A percentile compares a stretch with the other conserved stretches of the same genome.
phyloP scores from a whole-genome alignment of 2,329 filamentous ascomycete species.

The Xylaria sp. region DNA sequence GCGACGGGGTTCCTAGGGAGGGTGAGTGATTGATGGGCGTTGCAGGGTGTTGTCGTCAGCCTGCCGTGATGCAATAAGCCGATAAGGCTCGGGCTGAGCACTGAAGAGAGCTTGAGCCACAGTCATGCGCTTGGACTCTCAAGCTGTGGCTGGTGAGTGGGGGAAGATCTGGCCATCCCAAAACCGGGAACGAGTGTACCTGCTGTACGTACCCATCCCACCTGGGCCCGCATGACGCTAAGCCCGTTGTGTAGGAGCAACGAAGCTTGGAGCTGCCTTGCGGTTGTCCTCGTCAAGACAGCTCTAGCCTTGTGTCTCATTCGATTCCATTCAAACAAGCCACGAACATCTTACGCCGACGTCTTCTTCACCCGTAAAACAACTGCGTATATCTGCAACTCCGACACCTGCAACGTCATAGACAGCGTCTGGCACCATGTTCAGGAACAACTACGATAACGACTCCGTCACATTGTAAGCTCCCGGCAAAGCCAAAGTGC shows the following conservation, averaged over 20 bases:
- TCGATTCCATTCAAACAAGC: conserved; percentile 33
- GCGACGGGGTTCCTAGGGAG: conserved; percentile 12
- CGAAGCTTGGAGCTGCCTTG: conserved; percentile 50
- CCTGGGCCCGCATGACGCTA: conserved; percentile 38
- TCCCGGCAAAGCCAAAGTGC: conserved; percentile 35
- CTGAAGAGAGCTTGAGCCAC: conserved; percentile 42
- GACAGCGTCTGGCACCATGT: conserved; percentile 72
- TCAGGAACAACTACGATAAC: conserved; percentile 99
- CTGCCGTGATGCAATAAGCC: conserved; percentile 35
- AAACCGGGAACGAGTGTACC: conserved; percentile 18
- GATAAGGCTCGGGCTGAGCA: conserved; percentile 18
- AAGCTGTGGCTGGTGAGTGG: conserved; percentile 32
- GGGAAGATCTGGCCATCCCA: not conserved
- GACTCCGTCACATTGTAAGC: conserved; percentile 98
- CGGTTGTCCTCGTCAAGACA: conserved; percentile 37
- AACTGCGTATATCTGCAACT: conserved; percentile 1
- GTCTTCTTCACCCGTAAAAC: conserved; percentile 16
- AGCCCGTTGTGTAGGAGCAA: conserved; percentile 43
- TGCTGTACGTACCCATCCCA: conserved; percentile 25
- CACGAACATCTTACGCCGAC: conserved; percentile 32
- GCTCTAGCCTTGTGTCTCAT: conserved; percentile 43
- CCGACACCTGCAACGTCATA: not conserved
- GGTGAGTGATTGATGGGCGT: conserved; percentile 1
- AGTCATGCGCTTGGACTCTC: conserved; percentile 5
- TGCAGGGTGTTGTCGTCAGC: conserved; percentile 43